Base-by-base conservation (phyloP, 768 basidiomycete genomes). In the Peribolospora baueri region DNA sequence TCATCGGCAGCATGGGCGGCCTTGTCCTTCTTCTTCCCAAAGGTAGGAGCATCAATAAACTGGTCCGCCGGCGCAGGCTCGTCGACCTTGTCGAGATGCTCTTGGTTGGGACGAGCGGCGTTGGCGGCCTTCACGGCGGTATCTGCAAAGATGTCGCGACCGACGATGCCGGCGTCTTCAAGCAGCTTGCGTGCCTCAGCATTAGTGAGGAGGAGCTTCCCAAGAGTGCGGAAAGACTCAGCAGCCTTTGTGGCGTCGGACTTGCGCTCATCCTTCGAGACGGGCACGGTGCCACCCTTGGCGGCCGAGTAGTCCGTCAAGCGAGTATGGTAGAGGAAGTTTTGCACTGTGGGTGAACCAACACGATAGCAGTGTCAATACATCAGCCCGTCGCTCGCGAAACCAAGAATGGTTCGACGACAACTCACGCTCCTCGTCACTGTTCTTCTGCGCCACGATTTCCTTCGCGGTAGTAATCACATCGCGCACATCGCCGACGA, bases 201-300 rank as follows among this genome's bases (percentile, higher is more conserved):
- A 70, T 98, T 98, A 65, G 90, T 91, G 58, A 87, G 73, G 63
- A 95, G 72, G 62, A 95, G 80, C 47, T 63, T 64, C 48, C 59
- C 72, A 50, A 98, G 75, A 0, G 87, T 88, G 60, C 88, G 84
- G 11, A 95, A 76, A 68, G 95, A 85, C 54, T 74, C 74, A 49
- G 82, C 76, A 25, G 86, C 84, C 66, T 76, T 65, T 56, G 79
- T 69, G 41, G 73, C 70, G 50, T 88, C 82, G n/a, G 71, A 65
- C 54, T 73, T 69, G 5, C 70, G 67, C 54, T 75, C 81, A 1
- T 71, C 70, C 45, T 56, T 54, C 40, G n/a, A 40, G 11, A 56
- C 48, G 40, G 58, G 58, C 6, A 57, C 60, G 40, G 71, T 67
- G 54, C 70, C 72, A 47, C 66, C 68, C 67, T 73, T 74, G 43